Base-by-base conservation (phyloP, 306 rosid genomes). In the Potentilla sterilis region DNA sequence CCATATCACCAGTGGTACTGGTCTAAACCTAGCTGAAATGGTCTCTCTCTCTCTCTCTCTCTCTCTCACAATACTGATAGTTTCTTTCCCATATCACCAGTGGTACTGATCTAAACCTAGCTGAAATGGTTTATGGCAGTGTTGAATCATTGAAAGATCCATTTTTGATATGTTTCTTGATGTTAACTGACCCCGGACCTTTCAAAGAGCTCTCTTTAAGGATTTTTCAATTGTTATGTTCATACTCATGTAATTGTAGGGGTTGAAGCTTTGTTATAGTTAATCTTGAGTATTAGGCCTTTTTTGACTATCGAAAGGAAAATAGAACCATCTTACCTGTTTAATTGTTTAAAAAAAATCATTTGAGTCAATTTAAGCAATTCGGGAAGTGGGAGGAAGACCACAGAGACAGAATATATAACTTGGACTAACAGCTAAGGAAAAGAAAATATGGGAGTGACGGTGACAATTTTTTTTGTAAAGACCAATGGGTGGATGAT, bases 11-110 rank as follows among this genome's bases (percentile, higher is more conserved):
- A 19, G 61, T 54, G 38, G 38, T n/a, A n/a, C n/a, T n/a, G n/a
- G n/a, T n/a, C 22, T 21, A 8, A 49, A 1, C 55, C 7, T 15
- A 1, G 7, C 21, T 49, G 2, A 16, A 16, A 12, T 16, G 54
- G 9, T 18, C 44, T 59, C 47, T 72, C 64, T 73, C 80, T 32
- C 70, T 72, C 57, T 22, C 7, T 13, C 37, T 51, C 42, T 35
- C 14, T 54, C 28, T 54, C 2, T 15, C 12, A 12, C 51, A 12
- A 21, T 54, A 2, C 0, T 54, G 32, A 2, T 54, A 54, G 12
- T 54, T 21, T 21, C 28, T 5, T 19, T 52, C 32, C 59, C 9
- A n/a, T 7, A n/a, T 54, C 32, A 6, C 13, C 61, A n/a, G 61
- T 54, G 40, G 40, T 28, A 28, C 28, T 28, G 28, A 1, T 28